Evolutionary conservation across 2,329 filamentous ascomycete species (phyloP), one percentile per base, ranked within the genome.

Genomic region (Geosmithia flava): DNA sequence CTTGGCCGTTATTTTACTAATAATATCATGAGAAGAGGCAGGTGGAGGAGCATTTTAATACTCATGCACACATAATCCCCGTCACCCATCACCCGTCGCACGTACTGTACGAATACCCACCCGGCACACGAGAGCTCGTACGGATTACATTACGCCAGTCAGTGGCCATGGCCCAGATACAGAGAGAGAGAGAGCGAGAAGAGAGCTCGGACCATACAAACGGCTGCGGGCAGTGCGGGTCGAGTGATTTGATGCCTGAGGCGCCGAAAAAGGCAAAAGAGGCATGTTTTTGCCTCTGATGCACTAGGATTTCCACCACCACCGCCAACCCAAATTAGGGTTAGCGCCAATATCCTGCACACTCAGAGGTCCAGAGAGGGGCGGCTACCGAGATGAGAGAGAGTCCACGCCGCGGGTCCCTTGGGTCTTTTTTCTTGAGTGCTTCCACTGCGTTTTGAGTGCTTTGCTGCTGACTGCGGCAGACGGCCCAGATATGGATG

Each of bases 271-370:
- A 42, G 3, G 41, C 29, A 15, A 47, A 37, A 16, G 20, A 13
- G 19, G 15, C 16, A 20, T 46, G 44, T 20, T 47, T 43, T 30
- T 19, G 17, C 42, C 19, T 46, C 45, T 44, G 45, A 30, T 55
- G 52, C 59, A 56, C 61, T 63, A 63, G 60, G 58, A 60, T 55
- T 57, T 58, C 52, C 53, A 54, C 56, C 58, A 59, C 59, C 60
- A 61, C 62, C 60, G 56, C 61, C 57, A 62, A 57, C 57, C 62
- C 56, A 54, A 44, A 51, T 62, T 62, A 56, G 62, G 62, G 53
- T 55, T 64, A 64, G 61, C 61, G 61, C 55, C 55, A 55, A 48
- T 58, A 54, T 57, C 54, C 52, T 53, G 52, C 20, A 7, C 40
- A 44, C 20, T 33, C 23, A 47, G 20, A 41, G 33, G 3, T 41